These are phyloP conservation scores for Erythrophleum fordii DNA, from an alignment of 306 rosid genomes.

Conservation along the genomic window DNA sequence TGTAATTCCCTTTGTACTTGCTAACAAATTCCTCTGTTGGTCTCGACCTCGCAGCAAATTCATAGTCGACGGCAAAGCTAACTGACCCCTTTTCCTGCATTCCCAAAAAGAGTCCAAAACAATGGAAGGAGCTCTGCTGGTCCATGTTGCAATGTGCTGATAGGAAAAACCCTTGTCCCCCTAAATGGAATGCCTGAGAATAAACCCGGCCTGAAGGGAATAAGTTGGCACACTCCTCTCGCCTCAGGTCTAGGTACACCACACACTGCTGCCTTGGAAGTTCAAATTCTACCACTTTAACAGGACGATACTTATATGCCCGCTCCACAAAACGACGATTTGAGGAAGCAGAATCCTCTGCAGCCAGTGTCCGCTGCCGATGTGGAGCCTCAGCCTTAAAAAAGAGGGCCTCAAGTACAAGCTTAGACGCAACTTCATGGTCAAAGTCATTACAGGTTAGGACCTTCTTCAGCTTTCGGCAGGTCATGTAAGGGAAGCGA, in stretches of 20 bases:
- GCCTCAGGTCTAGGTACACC: constrained; percentile 88
- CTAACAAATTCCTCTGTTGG: constrained; percentile 82
- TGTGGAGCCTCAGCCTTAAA: constrained; percentile 98
- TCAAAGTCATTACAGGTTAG: constrained; percentile 82
- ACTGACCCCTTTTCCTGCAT: constrained; percentile 97
- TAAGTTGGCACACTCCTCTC: constrained; percentile 82
- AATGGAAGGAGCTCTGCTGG: constrained; percentile 93
- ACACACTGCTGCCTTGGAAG: constrained; percentile 95
- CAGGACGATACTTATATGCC: constrained; percentile 91
- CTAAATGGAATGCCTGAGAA: constrained; percentile 98
- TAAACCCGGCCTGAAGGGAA: constrained; percentile 89
- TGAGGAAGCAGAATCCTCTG: constrained; percentile 58
- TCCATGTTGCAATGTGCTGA: constrained; percentile 99
- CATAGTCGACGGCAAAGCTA: constrained; percentile 90
- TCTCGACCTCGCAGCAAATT: constrained; percentile 84
- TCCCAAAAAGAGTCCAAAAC: constrained; percentile 91
- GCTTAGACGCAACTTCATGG: constrained; percentile 76
- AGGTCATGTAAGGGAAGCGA: constrained; percentile 89
- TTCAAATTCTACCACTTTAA: constrained; percentile 92
- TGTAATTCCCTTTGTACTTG: constrained; percentile 94
- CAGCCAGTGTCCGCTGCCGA: constrained; percentile 75
- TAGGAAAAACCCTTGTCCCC: constrained; percentile 94
- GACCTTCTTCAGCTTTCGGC: constrained; percentile 90
- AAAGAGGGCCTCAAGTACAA: constrained; percentile 86
- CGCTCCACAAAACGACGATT: constrained; percentile 80